Evolutionary conservation across 2,329 filamentous ascomycete genomes (phyloP).

Genomic region (Lachnellula cervina): DNA sequence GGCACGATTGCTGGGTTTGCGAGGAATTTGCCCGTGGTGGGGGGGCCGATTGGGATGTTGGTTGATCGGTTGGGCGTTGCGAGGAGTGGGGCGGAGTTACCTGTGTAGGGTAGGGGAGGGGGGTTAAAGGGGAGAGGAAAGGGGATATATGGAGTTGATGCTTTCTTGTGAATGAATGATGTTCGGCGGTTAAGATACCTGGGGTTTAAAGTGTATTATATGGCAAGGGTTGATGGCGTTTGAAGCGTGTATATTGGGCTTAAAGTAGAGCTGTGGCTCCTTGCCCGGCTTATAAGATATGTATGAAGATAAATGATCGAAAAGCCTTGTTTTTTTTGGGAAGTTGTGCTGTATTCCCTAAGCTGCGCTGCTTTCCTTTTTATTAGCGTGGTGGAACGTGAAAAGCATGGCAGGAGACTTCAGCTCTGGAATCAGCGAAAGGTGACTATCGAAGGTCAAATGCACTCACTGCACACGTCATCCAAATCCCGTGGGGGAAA

Average conservation of each 20-base stretch:
- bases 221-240: conserved; percentile 12
- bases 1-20: conserved; percentile 88
- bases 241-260: conserved; percentile 2
- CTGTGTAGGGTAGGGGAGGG: conserved; percentile 50
- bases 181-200: background rate
- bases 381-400: background rate
- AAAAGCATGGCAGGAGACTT: too few species aligned
- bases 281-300: conserved; percentile 1
- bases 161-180: background rate
- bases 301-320: background rate
- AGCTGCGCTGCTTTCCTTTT: background rate
- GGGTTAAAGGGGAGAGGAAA: background rate
- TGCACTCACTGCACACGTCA: too few species aligned
- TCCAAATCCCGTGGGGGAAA: background rate
- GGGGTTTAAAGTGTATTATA: conserved; percentile 7
- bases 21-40: conserved; percentile 76
- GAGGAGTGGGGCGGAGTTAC: conserved; percentile 70
- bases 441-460: too few species aligned
- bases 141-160: background rate
- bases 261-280: conserved; percentile 16
- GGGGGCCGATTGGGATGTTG: conserved; percentile 73
- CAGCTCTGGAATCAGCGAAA: background rate
- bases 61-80: conserved; percentile 68
- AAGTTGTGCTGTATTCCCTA: background rate
- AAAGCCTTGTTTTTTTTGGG: background rate